Evolutionary conservation across 2,329 filamentous ascomycete species (phyloP).

Genomic region (Sclerotinia nivalis): DNA sequence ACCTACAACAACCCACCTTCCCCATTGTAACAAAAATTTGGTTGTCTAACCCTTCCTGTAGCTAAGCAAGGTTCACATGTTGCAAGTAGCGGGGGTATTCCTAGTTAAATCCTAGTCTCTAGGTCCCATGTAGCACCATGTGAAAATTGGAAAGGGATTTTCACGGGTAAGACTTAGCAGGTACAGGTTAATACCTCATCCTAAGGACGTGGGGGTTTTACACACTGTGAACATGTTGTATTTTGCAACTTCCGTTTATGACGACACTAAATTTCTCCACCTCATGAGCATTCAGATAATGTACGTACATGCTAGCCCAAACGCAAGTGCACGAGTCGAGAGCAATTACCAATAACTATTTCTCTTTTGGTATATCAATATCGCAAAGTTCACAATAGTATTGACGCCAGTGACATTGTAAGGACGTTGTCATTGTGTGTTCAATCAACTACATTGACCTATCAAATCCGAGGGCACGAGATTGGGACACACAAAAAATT

Average conservation of each 20-base stretch:
- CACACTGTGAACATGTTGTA: neutral
- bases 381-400: neutral
- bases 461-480: neutral
- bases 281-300: neutral
- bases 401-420: neutral
- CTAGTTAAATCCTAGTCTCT: neutral
- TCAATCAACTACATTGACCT: neutral
- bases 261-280: neutral
- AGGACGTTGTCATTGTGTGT: neutral
- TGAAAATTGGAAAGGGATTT: neutral
- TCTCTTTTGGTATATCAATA: neutral
- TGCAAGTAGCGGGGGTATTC: neutral
- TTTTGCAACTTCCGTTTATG: neutral
- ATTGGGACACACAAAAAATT: neutral
- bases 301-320: neutral
- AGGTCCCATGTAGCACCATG: neutral
- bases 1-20: neutral
- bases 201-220: neutral
- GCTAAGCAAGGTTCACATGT: neutral
- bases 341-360: neutral
- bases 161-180: neutral
- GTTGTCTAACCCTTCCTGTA: constrained; percentile 2
- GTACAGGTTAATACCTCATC: neutral
- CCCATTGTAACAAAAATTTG: neutral
- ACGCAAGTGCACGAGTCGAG: neutral